Percentiles rank a stretch among this genome's conserved stretches.
phyloP scores from a whole-genome alignment of 164 flowering plant genomes.

The Kalanchoe fedtschenkoi region DNA sequence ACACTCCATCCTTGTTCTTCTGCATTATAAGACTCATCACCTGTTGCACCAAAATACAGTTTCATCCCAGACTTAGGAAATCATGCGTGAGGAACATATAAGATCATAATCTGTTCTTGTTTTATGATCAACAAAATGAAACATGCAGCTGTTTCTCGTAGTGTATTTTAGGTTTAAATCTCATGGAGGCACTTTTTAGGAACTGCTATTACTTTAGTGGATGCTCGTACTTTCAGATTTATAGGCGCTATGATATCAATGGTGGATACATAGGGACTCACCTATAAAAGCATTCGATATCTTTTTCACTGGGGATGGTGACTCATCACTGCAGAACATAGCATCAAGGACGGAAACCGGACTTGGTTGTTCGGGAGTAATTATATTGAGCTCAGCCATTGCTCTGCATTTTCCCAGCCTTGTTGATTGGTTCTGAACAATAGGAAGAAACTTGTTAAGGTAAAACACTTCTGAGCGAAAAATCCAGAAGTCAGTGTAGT shows the following conservation, averaged over 20 bases:
- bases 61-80: not conserved
- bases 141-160: not conserved
- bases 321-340: conserved; percentile 57
- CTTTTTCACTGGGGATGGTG: conserved; percentile 73
- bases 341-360: conserved; percentile 93
- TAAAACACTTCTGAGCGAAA: not conserved
- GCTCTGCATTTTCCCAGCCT: conserved; percentile 20
- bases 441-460: not conserved
- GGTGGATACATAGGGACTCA: conserved; percentile 16
- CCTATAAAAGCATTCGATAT: conserved; percentile 44
- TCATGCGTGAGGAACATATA: not conserved
- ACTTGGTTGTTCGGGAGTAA: conserved; percentile 74
- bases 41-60: conserved; percentile 17
- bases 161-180: no score
- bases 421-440: conserved; percentile 26
- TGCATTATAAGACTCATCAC: conserved; percentile 22
- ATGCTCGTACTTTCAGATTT: not conserved
- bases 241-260: not conserved
- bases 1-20: conserved; percentile 31
- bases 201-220: not conserved
- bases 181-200: not conserved
- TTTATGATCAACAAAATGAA: no score
- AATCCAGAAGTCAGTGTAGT: not conserved
- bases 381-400: conserved; percentile 19
- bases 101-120: not conserved